Evolutionary conservation across 176 grass and related monocot species (phyloP).

Genomic region (Raddia guianensis): DNA sequence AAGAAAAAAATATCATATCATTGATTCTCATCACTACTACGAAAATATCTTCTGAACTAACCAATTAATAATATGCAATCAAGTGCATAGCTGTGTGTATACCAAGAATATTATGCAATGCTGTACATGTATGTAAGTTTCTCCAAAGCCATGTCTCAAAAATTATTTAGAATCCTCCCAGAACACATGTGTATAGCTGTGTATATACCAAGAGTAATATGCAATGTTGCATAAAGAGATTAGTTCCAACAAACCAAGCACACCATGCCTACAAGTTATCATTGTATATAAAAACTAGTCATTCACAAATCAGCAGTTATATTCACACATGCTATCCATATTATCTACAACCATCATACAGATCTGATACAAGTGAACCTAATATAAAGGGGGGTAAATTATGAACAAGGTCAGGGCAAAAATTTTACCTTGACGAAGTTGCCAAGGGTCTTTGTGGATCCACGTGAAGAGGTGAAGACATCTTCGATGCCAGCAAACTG

Average conservation of each 20-base stretch:
- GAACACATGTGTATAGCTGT: no score
- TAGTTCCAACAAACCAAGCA: background rate
- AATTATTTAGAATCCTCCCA: no score
- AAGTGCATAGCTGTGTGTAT: no score
- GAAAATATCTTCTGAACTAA: background rate
- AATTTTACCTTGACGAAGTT: slow-evolving; percentile 86
- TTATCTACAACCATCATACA: background rate
- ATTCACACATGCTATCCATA: background rate
- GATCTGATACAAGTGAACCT: background rate
- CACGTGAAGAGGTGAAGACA: slow-evolving; percentile 83
- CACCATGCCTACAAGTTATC: background rate
- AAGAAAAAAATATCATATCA: no score
- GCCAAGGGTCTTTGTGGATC: slow-evolving; percentile 93
- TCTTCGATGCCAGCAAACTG: slow-evolving; percentile 91
- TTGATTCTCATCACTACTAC: no score
- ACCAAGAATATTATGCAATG: no score
- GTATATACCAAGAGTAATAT: no score
- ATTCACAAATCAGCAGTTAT: background rate
- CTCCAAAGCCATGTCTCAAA: no score
- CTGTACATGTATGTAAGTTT: background rate
- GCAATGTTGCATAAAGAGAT: background rate
- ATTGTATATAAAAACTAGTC: background rate
- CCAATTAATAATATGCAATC: background rate
- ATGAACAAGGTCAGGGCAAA: background rate
- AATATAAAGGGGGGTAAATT: background rate